These are phyloP conservation scores for Globisporangium recalcitrans DNA, from an alignment of 352 stramenopile species.

Conservation along the genomic window DNA sequence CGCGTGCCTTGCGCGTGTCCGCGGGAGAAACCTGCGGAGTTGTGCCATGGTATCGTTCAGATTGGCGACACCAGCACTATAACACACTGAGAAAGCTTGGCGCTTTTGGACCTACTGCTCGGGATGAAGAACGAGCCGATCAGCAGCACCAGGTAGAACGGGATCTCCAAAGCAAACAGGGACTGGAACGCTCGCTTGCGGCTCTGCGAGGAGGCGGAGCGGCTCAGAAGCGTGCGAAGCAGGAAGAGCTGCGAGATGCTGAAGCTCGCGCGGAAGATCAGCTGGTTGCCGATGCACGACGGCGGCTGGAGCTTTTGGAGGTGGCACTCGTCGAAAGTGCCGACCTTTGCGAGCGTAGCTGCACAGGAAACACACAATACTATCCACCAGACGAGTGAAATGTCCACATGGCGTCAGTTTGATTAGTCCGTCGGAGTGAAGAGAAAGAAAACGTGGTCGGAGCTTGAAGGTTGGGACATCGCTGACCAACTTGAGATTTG, in stretches of 20 bases:
- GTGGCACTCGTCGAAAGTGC: conserved; percentile 56
- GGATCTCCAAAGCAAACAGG: conserved; percentile 36
- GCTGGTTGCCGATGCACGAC: conserved; percentile 59
- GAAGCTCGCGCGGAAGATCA: conserved; percentile 68
- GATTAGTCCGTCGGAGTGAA: not conserved
- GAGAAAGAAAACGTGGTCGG: too few species aligned
- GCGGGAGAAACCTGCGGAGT: conserved; percentile 67
- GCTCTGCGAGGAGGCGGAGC: conserved; percentile 27
- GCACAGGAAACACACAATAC: not conserved
- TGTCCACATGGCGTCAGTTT: not conserved
- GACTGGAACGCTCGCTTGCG: conserved; percentile 24
- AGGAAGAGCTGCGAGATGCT: conserved; percentile 56
- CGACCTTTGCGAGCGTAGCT: conserved; percentile 39
- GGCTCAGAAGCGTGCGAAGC: conserved; percentile 40
- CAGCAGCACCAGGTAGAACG: conserved; percentile 44
- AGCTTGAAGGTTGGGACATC: too few species aligned
- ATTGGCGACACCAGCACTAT: too few species aligned
- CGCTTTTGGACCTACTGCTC: conserved; percentile 27
- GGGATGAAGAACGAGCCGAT: conserved; percentile 74
- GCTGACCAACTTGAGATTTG: not conserved
- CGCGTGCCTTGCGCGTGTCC: conserved; percentile 52
- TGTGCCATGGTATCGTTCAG: too few species aligned
- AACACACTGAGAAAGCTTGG: too few species aligned
- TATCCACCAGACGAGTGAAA: not conserved
- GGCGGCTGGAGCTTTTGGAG: conserved; percentile 23